Conservation (phyloP, 257 asterid genomes). For the Mentha longifolia region DNA sequence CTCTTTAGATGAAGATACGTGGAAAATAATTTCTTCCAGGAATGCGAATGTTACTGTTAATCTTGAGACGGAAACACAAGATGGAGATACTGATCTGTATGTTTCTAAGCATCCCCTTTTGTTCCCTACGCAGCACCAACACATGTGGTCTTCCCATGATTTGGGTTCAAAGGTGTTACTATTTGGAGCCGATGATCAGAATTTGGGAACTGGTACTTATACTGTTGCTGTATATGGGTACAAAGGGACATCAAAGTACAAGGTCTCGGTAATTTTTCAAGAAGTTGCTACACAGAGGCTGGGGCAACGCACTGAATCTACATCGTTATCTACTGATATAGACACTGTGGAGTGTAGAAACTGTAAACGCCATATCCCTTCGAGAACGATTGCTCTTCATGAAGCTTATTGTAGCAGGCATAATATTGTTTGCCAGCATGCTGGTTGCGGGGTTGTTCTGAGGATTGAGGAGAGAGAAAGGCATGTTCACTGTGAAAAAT, state of each 20-base stretch:
- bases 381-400: conserved; percentile 76
- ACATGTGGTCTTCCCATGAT: conserved; percentile 92
- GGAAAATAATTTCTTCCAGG: conserved; percentile 57
- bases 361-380: conserved; percentile 77
- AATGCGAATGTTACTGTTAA: conserved; percentile 61
- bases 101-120: conserved; percentile 85
- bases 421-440: conserved; percentile 72
- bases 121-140: conserved; percentile 90
- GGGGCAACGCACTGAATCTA: conserved; percentile 60
- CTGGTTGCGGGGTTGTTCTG: conserved; percentile 84
- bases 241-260: conserved; percentile 70
- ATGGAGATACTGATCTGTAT: conserved; percentile 87
- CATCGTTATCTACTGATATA: conserved; percentile 49
- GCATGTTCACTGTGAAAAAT: conserved; percentile 87
- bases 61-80: conserved; percentile 61
- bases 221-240: conserved; percentile 84
- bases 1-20: conserved; percentile 55
- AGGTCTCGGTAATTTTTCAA: conserved; percentile 51
- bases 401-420: conserved; percentile 92
- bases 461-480: conserved; percentile 73
- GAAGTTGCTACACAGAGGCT: conserved; percentile 55
- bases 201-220: conserved; percentile 65
- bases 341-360: conserved; percentile 79
- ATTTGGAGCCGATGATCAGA: conserved; percentile 66
- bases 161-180: conserved; percentile 82